These are phyloP conservation scores for Letharia lupina DNA, from an alignment of 495 filamentous ascomycete species.

Conservation along the genomic window DNA sequence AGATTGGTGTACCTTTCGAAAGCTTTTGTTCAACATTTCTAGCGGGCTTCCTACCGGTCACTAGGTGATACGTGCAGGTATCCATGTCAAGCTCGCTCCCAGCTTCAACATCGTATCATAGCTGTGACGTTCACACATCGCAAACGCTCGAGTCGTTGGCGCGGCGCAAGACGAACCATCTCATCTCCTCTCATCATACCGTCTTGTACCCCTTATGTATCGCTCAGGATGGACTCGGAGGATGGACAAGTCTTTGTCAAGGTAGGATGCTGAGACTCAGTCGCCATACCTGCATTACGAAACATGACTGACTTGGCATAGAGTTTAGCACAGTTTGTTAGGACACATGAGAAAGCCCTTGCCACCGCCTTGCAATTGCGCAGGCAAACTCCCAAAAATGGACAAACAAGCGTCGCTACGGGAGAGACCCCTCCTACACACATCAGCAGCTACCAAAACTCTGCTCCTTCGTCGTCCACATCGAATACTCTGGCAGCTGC, in stretches of 20 bases:
- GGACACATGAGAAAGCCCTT: conserved; percentile 92
- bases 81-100: background rate
- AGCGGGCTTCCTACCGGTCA: background rate
- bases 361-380: conserved; percentile 88
- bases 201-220: conserved; percentile 14
- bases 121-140: background rate
- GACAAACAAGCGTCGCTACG: conserved; percentile 46
- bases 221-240: conserved; percentile 61
- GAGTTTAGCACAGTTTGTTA: conserved; percentile 92
- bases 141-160: conserved; percentile 11
- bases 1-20: background rate
- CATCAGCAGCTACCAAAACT: conserved; percentile 40
- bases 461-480: conserved; percentile 45
- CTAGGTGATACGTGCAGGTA: background rate
- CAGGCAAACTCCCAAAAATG: conserved; percentile 60
- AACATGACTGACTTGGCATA: conserved; percentile 30
- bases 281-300: conserved; percentile 15
- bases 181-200: background rate
- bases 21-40: background rate
- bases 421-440: conserved; percentile 35
- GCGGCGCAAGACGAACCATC: background rate
- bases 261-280: conserved; percentile 38
- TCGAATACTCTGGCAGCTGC: conserved; percentile 69
- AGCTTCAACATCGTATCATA: background rate
- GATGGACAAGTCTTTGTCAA: conserved; percentile 88